phyloP scores from a whole-genome alignment of 768 basidiomycete genomes.

The Mycena galopus region DNA sequence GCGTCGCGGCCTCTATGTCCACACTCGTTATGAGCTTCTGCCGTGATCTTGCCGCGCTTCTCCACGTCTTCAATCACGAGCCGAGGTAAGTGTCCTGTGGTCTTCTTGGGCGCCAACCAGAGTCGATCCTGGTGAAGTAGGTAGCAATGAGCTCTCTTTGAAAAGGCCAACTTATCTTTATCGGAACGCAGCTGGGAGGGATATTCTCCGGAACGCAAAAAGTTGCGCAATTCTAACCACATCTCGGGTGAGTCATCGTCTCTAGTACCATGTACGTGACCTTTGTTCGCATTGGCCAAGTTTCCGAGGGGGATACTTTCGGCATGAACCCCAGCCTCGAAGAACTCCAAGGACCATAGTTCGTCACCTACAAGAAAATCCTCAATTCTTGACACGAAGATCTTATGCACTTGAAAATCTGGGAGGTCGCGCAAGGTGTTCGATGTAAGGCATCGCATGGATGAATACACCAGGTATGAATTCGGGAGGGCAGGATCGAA shows the following conservation, averaged over 20 bases:
- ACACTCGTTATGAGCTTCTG: too few species aligned
- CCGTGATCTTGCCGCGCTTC: too few species aligned
- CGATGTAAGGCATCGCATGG: not conserved
- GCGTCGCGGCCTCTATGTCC: too few species aligned
- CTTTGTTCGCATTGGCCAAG: not conserved
- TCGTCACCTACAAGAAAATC: constrained; percentile 8
- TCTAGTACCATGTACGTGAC: constrained; percentile 16
- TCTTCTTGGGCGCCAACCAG: not conserved
- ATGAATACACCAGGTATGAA: not conserved
- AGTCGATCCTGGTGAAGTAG: not conserved
- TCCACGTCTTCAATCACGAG: too few species aligned
- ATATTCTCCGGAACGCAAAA: constrained; percentile 15
- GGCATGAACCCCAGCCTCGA: not conserved
- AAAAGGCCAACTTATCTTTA: not conserved
- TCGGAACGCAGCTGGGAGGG: not conserved
- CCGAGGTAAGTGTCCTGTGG: constrained; percentile 45
- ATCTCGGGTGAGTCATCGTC: constrained; percentile 25
- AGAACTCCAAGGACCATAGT: not conserved
- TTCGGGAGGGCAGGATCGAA: not conserved
- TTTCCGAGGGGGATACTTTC: too few species aligned
- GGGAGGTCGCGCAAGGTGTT: not conserved
- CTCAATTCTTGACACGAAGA: too few species aligned
- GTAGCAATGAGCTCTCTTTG: not conserved
- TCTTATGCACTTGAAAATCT: not conserved
- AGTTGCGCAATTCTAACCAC: constrained; percentile 36